Base-by-base conservation (phyloP, 202 grass and related monocot species). In the Alloteropsis angusta region DNA sequence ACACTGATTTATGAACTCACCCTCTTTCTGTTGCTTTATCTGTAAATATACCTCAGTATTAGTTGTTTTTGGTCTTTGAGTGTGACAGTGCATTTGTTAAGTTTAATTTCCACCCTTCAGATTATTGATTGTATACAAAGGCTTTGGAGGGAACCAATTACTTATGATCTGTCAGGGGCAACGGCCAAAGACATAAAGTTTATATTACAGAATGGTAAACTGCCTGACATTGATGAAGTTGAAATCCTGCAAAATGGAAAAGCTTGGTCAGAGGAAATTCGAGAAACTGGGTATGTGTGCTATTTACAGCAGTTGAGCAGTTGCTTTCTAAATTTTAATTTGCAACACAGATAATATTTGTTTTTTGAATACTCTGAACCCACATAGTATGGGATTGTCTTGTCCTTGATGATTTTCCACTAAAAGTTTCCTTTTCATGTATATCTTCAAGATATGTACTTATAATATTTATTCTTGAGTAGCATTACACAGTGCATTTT, bases 271-370 rank as follows among this genome's bases (percentile, higher is more conserved):
- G 72, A 82, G 58, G 77, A 77, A 28, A 87, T 86, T 60, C 77
- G 85, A 49, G 88, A 91, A 53, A 85, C 85, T 75, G 88, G 81
- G 88, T 87, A 78, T 85, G 76, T 48, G n/a, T 68, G 42, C 43
- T 69, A 7, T 28, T 48, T 47, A 21, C 12, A 66, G 63, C 8
- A 13, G 26, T 67, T 26, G 64, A 5, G 19, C 15, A 50, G 1
- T n/a, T 49, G 6, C 4, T 71, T 48, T 49, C 19, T 71, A 11
- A 2, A n/a, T 30, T 34, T 48, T 32, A 48, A 6, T 71, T 68
- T 18, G 7, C 5, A 3, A 38, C 5, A 38, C 37, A 6, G 37
- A 7, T 38, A 6, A 3, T 7, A 30, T 28, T 68, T 47, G 5
- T 35, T 46, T 30, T 9, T 15, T 0, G 1, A 43, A 6, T 14